Evolutionary conservation across 2,329 filamentous ascomycete genomes (phyloP), one percentile per base, ranked within the genome.

Genomic region (Capronia epimyces): DNA sequence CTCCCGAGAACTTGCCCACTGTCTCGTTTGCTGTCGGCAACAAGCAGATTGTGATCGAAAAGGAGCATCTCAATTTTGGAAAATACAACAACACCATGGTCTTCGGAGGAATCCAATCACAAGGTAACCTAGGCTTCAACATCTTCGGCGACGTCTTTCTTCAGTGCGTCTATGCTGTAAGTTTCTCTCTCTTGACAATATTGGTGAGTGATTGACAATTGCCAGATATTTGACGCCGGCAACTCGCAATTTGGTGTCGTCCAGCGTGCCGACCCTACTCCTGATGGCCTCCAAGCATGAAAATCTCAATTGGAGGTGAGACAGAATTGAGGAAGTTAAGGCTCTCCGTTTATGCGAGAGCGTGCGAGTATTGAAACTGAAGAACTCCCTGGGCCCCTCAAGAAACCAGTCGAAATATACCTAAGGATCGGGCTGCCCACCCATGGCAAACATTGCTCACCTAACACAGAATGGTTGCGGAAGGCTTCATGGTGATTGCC

Each of bases 41-140:
- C 52, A 76, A 74, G 57, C 72, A 79, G 42, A 82, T 84, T 60
- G 65, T 71, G 13, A 74, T 86, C 47, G 77, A 82, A 67, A 82
- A 82, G 62, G 78, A 83, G 55, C 80, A 83, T 60, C 66, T 86
- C 9, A 71, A 74, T 1, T 85, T 83, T 56, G 75, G 79, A 1
- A 36, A 49, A 6, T 24, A 42, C 18, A 43, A 46, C 5, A 71
- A 76, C 46, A 74, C 75, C 2, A 75, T 75, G 64, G 74, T 76
- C 60, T 86, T 82, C 62, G 83, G 83, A 4, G 81, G 80, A 2
- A 79, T 86, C 25, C 82, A 87, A 69, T 81, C 77, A 43, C 75
- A 80, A 36, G 82, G 82, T 2, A 39, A 22, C 18, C 69, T 78
- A 64, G 62, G 68, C 2, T 82, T 84, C 59, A 81, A 84, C 62